These are phyloP conservation scores for Cercospora sp. DNA, from an alignment of 2,329 filamentous ascomycete genomes.

Conservation along the genomic window DNA sequence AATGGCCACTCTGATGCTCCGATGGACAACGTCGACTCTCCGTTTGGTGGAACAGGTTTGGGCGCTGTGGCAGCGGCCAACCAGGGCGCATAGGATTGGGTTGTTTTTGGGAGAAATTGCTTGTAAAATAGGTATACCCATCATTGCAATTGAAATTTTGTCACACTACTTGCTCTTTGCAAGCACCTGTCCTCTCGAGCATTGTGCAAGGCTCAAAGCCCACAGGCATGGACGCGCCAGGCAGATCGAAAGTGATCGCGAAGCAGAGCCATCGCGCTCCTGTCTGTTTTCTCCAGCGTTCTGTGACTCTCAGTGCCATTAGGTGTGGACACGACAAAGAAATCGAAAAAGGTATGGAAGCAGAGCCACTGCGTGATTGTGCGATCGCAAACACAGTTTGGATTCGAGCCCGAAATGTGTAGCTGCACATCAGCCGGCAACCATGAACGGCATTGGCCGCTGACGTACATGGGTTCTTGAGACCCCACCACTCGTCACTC, in stretches of 20 bases:
- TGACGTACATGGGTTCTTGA: neutral
- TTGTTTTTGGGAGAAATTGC: neutral
- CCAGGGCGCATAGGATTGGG: slow-evolving; percentile 7
- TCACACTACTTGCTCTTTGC: neutral
- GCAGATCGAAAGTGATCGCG: neutral
- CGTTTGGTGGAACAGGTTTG: slow-evolving; percentile 27
- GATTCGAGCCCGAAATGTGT: neutral
- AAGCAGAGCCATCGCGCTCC: neutral
- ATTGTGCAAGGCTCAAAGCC: neutral
- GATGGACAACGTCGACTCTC: slow-evolving; percentile 14
- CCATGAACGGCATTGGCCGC: slow-evolving; percentile 1
- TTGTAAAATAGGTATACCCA: neutral
- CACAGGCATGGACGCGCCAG: neutral
- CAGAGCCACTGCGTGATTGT: neutral
- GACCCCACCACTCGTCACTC: neutral
- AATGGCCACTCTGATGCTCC: slow-evolving; percentile 17
- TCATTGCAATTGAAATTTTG: neutral
- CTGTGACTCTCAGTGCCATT: neutral
- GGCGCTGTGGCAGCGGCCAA: slow-evolving; percentile 30
- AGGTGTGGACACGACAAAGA: neutral
- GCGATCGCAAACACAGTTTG: neutral
- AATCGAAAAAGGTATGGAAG: neutral
- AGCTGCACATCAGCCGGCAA: neutral
- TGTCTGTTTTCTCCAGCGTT: neutral
- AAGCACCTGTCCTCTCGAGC: neutral